phyloP scores from a whole-genome alignment of 2,329 filamentous ascomycete species.

The Rutstroemia sydowiana region DNA sequence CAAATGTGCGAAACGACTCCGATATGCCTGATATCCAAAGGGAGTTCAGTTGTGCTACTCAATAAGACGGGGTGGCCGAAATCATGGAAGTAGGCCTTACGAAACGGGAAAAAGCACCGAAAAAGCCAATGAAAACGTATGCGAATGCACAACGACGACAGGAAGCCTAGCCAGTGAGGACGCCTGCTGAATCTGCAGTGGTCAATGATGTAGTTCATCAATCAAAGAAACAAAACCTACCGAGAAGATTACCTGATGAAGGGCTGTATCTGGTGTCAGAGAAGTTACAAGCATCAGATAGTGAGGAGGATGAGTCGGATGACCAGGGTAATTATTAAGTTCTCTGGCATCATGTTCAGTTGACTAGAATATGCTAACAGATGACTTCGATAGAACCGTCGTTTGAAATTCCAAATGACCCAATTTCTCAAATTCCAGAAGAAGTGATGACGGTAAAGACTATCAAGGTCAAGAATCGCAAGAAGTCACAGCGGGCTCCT shows the following conservation, averaged over 20 bases:
- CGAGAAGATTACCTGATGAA: constrained; percentile 13
- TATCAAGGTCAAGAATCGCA: neutral
- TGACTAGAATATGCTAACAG: neutral
- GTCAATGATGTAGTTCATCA: neutral
- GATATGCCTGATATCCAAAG: constrained; percentile 1
- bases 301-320: constrained; percentile 3
- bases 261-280: constrained; percentile 17
- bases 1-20: neutral
- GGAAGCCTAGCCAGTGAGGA: neutral
- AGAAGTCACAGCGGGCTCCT: neutral
- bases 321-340: constrained; percentile 1
- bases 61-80: neutral
- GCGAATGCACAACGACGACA: neutral
- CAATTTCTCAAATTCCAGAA: constrained; percentile 17
- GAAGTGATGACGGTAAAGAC: neutral
- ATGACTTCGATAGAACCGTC: constrained; percentile 3
- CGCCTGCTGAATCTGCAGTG: neutral
- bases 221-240: neutral
- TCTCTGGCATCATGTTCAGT: too few species aligned
- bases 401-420: constrained; percentile 19
- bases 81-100: neutral
- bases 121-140: neutral
- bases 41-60: neutral
- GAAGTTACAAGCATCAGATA: constrained; percentile 4
- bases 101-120: neutral